Evolutionary conservation across 2,329 filamentous ascomycete species (phyloP).

Genomic region (Claviceps digitariae): DNA sequence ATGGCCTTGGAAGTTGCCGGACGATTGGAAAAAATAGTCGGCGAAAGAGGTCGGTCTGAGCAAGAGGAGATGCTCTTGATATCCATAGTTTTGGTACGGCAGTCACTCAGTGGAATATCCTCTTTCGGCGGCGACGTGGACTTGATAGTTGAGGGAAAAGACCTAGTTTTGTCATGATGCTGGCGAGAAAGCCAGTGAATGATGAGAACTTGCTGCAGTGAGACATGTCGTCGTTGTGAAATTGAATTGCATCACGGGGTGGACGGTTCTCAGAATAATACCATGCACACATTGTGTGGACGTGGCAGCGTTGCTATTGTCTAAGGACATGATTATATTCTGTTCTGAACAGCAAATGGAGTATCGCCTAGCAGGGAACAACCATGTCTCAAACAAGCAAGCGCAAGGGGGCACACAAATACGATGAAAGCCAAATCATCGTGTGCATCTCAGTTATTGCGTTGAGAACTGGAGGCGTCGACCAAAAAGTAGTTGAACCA

Average conservation of each 20-base stretch:
- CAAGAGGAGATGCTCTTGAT: neutral
- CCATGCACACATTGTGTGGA: neutral
- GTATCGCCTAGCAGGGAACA: neutral
- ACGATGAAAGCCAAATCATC: too few relatives aligned
- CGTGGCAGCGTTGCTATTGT: slow-evolving; percentile 1
- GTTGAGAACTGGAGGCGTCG: too few relatives aligned
- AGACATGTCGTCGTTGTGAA: neutral
- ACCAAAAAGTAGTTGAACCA: too few relatives aligned
- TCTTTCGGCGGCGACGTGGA: neutral
- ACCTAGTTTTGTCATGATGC: neutral
- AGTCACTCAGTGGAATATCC: neutral
- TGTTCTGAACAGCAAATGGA: neutral
- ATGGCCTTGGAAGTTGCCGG: neutral
- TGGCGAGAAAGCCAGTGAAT: too few relatives aligned
- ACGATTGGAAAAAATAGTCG: neutral
- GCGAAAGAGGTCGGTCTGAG: neutral
- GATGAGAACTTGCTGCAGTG: neutral
- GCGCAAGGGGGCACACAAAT: too few relatives aligned
- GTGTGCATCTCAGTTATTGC: too few relatives aligned
- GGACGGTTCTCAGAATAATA: neutral
- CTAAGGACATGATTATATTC: neutral
- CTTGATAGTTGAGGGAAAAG: neutral
- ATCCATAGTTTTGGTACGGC: neutral
- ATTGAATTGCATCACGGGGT: neutral
- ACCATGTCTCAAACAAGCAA: too few relatives aligned